A percentile compares a stretch with the other conserved stretches of the same genome.
Evolutionary conservation across 2,329 filamentous ascomycete genomes (phyloP).

Genomic region (Zymoseptoria ardabiliae): DNA sequence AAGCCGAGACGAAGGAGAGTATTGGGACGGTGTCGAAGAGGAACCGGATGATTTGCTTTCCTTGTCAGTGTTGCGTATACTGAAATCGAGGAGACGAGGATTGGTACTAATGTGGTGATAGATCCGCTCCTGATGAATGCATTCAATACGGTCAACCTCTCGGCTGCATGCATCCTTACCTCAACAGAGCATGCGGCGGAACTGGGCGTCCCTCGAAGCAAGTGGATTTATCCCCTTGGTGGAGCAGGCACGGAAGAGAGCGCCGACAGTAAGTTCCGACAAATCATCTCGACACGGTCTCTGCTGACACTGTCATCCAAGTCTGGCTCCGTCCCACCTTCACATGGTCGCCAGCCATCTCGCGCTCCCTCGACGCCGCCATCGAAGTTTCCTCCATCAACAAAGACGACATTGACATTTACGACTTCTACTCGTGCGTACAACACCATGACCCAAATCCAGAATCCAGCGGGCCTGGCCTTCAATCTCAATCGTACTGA

Average conservation of each 20-base stretch:
- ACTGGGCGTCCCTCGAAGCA: constrained; percentile 47
- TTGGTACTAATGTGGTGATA: constrained; percentile 23
- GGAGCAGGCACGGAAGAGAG: constrained; percentile 56
- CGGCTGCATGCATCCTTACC: constrained; percentile 54
- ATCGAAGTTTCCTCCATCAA: constrained; percentile 42
- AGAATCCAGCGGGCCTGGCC: background rate
- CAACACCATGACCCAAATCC: too few relatives aligned
- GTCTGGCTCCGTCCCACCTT: constrained; percentile 58
- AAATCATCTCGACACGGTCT: background rate
- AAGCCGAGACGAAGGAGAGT: constrained; percentile 38
- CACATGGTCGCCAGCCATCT: constrained; percentile 51
- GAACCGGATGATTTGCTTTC: constrained; percentile 62
- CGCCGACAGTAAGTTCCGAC: constrained; percentile 41
- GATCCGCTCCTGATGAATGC: constrained; percentile 64
- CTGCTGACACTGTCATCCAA: constrained; percentile 22
- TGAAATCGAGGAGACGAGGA: background rate
- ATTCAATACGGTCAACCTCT: constrained; percentile 61
- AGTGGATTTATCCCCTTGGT: constrained; percentile 58
- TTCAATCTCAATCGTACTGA: background rate
- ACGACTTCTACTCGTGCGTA: constrained; percentile 55
- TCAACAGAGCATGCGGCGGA: constrained; percentile 47
- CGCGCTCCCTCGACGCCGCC: constrained; percentile 49
- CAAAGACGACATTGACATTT: constrained; percentile 50
- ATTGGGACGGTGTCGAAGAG: constrained; percentile 49
- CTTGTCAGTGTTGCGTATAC: constrained; percentile 44